A percentile compares a stretch with the other conserved stretches of the same genome.
Conservation (phyloP, 495 filamentous ascomycete genomes). For the Thermochaetoides thermophila region DNA sequence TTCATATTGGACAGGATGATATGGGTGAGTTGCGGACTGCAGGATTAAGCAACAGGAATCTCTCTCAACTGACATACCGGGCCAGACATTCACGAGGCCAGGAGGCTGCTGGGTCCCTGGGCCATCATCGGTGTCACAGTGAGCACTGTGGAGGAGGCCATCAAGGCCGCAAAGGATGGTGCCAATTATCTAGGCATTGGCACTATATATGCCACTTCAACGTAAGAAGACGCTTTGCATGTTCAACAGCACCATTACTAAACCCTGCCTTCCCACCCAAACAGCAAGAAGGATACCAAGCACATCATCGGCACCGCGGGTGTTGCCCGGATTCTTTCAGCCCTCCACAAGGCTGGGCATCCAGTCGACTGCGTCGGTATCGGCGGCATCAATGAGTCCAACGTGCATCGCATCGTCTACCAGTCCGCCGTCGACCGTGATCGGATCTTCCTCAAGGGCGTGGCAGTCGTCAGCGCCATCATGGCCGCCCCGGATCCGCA, state of each 20-base stretch:
- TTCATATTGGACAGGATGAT: slow-evolving; percentile 92
- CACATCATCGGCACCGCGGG: slow-evolving; percentile 71
- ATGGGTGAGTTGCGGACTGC: slow-evolving; percentile 64
- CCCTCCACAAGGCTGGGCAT: slow-evolving; percentile 29
- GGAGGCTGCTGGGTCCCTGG: slow-evolving; percentile 54
- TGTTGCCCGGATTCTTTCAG: slow-evolving; percentile 49
- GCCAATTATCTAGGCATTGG: slow-evolving; percentile 85
- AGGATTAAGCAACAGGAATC: too few species aligned
- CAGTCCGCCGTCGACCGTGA: slow-evolving; percentile 39
- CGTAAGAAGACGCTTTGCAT: slow-evolving; percentile 30
- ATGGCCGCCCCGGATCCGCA: slow-evolving; percentile 54
- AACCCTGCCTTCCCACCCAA: not conserved
- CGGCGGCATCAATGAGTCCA: slow-evolving; percentile 72
- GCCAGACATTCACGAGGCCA: slow-evolving; percentile 48
- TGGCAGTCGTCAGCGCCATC: slow-evolving; percentile 84
- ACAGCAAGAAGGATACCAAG: slow-evolving; percentile 60
- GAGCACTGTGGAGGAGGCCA: slow-evolving; percentile 50
- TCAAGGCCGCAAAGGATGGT: slow-evolving; percentile 49
- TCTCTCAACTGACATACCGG: too few species aligned
- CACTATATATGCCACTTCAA: slow-evolving; percentile 71
- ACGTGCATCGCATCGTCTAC: slow-evolving; percentile 57
- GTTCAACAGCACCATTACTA: not conserved
- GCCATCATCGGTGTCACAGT: slow-evolving; percentile 57
- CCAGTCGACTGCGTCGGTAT: slow-evolving; percentile 55
- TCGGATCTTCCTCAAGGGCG: slow-evolving; percentile 55